Base-by-base conservation (phyloP, 1,284 basidiomycete species). In the Moniliophthora roreri region DNA sequence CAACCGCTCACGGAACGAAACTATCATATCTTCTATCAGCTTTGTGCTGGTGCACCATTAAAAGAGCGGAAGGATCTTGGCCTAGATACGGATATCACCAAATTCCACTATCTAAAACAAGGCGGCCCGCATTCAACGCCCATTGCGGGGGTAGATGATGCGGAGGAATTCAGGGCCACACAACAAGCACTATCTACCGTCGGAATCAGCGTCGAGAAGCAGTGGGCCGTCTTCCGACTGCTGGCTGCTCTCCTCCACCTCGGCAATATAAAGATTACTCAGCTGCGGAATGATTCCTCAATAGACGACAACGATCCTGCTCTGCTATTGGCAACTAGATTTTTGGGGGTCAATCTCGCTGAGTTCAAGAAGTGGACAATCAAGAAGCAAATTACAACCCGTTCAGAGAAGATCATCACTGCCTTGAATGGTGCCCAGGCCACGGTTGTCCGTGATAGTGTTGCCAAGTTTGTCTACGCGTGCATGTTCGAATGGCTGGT, bases 21-120 rank as follows among this genome's bases (percentile, higher is more conserved):
- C 72, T 99, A 99, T 70, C 97, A 99, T 72, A 98, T 99, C 66
- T 99, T 99, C 78, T 99, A 99, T 72, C 97, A 99, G 70, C 78
- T 99, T n/a, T 94, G 96, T 63, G 92, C 96, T 2, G 97, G 97
- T 50, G 95, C 94, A 3, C 95, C 96, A 1, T 77, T 91, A 21
- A 96, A 97, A 67, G 96, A 99, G 67, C 86, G 93, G 44, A 97
- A 97, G 71, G 93, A 97, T 63, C 83, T 99, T 38, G 94, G 92
- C 4, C 79, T 99, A 40, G 91, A 95, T 58, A 77, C 80, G 6
- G 93, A 96, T 65, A 79, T 91, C 53, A 86, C 84, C 36, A 91
- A 95, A 68, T 99, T 98, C 72, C 82, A 88, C 60, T 99, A 95
- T 66, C 80, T 99, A 56, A 95, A 89, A 63, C 96, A 98, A 69